Base-by-base conservation (phyloP, 345 rosid genomes). In the Rhizophora apiculata region DNA sequence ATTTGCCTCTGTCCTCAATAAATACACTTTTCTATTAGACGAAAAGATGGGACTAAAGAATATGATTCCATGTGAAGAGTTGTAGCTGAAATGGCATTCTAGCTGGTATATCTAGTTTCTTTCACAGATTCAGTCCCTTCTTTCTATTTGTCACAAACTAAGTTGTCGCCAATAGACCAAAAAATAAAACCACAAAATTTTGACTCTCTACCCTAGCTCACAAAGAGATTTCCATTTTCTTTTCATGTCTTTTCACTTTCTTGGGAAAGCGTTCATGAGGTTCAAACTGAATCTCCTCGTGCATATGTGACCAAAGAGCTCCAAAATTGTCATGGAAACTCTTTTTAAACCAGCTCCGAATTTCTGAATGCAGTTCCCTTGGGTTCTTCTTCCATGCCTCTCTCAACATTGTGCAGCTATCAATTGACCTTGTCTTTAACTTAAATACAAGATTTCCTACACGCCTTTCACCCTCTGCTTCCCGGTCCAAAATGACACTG, bases 321-420 rank as follows among this genome's bases (percentile, higher is more conserved):
- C 74, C 85, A 66, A 87, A 86, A 63, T 79, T 71, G 59, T 62
- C 15, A 6, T 74, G 83, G 69, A 82, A 85, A 62, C 80, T 76
- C 72, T 80, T 83, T 81, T 85, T 89, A 86, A 93, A 93, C 93
- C 98, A 93, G 65, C 71, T 81, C 65, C 74, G 31, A 64, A 93
- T 82, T 76, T 90, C 97, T 0, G 73, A 46, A 63, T 83, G 68
- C 68, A 93, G 74, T 70, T 73, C 80, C 39, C 39, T 68, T 0
- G 91, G 78, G 64, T 89, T 81, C 51, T 77, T 75, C 43, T 78
- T 68, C 97, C 93, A 93, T 8, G 54, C 70, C 67, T 81, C 75
- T 72, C 84, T 85, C 68, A 93, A 74, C 72, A 29, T 80, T 24
- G 72, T 72, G 36, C 87, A 79, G 68, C 84, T 81, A 72, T 85